Evolutionary conservation across 345 rosid species (phyloP).

Genomic region (Salix koriyanagi): DNA sequence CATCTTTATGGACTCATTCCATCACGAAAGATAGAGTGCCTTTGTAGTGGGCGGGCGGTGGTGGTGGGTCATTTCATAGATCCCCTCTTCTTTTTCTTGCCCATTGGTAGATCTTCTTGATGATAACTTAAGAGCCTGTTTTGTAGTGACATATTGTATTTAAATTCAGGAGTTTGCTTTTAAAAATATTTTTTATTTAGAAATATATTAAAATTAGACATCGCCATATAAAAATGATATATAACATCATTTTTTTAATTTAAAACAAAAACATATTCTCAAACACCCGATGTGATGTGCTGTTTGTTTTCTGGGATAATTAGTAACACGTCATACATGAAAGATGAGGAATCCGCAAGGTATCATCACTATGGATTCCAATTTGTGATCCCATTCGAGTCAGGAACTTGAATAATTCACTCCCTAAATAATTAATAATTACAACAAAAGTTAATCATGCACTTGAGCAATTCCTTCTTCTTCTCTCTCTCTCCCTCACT

Average conservation of each 20-base stretch:
- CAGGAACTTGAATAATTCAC: background rate
- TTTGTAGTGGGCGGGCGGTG: background rate
- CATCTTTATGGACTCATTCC: constrained; percentile 16
- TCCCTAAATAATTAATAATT: too few relatives aligned
- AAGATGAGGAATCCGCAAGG: background rate
- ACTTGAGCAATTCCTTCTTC: background rate
- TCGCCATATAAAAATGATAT: too few relatives aligned
- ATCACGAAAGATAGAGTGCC: constrained; percentile 1
- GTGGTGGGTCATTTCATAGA: constrained; percentile 33
- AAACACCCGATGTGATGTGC: background rate
- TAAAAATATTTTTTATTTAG: too few relatives aligned
- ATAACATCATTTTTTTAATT: too few relatives aligned
- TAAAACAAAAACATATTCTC: too few relatives aligned
- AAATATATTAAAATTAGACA: too few relatives aligned
- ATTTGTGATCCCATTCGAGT: background rate
- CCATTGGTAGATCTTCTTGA: constrained; percentile 20
- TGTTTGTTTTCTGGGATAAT: constrained; percentile 16
- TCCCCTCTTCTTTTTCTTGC: background rate
- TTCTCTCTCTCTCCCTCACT: background rate
- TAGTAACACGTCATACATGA: background rate
- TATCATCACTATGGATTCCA: background rate
- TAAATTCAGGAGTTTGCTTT: too few relatives aligned
- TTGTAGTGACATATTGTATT: too few relatives aligned
- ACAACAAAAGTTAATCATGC: background rate
- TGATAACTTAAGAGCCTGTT: background rate